Evolutionary conservation across 2,329 filamentous ascomycete species (phyloP).

Genomic region (Emmonsiellopsis sp.): DNA sequence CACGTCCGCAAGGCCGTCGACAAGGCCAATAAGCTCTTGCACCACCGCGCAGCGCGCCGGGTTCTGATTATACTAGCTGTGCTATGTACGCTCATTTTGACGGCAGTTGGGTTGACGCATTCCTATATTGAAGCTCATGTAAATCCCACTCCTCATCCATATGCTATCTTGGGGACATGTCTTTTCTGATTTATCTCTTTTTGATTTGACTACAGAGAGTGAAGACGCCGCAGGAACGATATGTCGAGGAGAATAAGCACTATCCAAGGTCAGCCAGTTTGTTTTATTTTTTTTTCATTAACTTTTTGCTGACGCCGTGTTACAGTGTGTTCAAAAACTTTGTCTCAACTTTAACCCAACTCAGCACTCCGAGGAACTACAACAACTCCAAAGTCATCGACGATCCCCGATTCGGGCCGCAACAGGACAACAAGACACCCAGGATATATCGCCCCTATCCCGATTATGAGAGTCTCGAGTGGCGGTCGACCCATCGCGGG

Average conservation of each 20-base stretch:
- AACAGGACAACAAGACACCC: neutral
- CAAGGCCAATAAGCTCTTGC: too few species aligned
- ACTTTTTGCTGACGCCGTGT: neutral
- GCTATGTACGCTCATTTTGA: too few species aligned
- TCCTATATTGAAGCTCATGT: too few species aligned
- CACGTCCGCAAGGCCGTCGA: too few species aligned
- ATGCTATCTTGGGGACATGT: too few species aligned
- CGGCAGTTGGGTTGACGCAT: too few species aligned
- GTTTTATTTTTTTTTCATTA: neutral
- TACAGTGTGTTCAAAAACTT: neutral
- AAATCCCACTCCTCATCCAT: too few species aligned
- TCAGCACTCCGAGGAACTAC: neutral
- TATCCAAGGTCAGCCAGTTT: neutral
- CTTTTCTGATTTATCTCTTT: too few species aligned
- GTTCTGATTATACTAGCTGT: too few species aligned
- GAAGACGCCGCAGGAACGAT: neutral
- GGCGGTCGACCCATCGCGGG: neutral
- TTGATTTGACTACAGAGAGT: neutral
- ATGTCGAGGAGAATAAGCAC: neutral
- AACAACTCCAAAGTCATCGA: neutral
- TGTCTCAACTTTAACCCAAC: neutral
- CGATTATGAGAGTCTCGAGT: neutral
- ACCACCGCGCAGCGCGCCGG: too few species aligned
- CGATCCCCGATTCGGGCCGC: neutral
- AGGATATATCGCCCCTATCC: constrained; percentile 1